A percentile compares a stretch with the other conserved stretches of the same genome.
phyloP scores from a whole-genome alignment of 225 moss, liverwort and hornwort species.

The Bryoerythrophyllum caledonicum region DNA sequence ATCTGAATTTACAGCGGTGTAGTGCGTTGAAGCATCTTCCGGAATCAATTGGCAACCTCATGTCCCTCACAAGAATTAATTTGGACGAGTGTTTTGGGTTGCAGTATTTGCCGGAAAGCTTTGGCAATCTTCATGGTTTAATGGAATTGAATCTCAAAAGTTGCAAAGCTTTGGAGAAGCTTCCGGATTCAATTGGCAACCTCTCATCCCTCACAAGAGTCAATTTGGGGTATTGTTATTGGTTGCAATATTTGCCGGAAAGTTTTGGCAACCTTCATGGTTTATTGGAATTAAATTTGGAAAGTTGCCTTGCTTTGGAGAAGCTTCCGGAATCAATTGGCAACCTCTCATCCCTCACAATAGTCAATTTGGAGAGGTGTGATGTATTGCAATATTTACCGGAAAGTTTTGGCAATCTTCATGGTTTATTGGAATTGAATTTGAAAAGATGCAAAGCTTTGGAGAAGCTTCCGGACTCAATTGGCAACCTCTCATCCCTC shows the following conservation, averaged over 20 bases:
- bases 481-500: not conserved
- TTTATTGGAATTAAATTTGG: not conserved
- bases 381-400: too few relatives aligned
- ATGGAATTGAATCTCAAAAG: not conserved
- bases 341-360: not conserved
- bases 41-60: too few relatives aligned
- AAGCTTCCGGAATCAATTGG: not conserved
- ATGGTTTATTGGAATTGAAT: not conserved
- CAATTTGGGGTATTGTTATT: fast-evolving
- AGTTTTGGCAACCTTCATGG: not conserved
- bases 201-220: too few relatives aligned
- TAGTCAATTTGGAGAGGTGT: too few relatives aligned
- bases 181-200: not conserved
- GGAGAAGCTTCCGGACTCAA: not conserved
- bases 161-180: not conserved
- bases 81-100: fast-evolving
- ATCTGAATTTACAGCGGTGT: too few relatives aligned
- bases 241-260: too few relatives aligned
- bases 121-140: not conserved
- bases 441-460: not conserved
- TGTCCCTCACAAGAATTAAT: too few relatives aligned
- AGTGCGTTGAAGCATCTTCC: too few relatives aligned
- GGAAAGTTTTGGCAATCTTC: too few relatives aligned
- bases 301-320: not conserved
- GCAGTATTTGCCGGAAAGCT: too few relatives aligned